Evolutionary conservation across 768 basidiomycete species (phyloP), one percentile per base, ranked within the genome.

Genomic region (Hemileccinum rubropunctum): DNA sequence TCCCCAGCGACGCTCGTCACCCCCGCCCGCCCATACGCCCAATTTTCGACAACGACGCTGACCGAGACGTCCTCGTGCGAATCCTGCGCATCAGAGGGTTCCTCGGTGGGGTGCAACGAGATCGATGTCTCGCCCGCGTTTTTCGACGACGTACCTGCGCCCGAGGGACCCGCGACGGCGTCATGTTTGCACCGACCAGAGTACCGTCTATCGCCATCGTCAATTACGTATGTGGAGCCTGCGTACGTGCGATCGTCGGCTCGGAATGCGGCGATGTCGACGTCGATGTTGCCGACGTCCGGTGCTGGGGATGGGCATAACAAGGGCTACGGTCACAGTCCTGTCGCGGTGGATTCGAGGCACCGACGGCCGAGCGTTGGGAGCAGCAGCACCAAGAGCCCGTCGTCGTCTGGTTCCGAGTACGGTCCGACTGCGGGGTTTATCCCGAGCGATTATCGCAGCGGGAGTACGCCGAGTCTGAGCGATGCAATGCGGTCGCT

Each of bases 151-250:
- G 59, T 73, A 13, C 74, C 76, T 7, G 68, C 71, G 0, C 75
- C 75, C 1, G 73, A 75, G 44, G 75, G 76, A 1, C 75, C 74
- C 14, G 73, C 74, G 13, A 76, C 73, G 1, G 70, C 73, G 15
- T 68, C 73, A 2, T 68, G 66, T 50, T 57, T 71, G 6, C 52
- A 69, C 20, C 56, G 58, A 40, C 70, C 53, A n/a, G 60, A 67
- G 28, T 69, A 67, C 30, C 60, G 56, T 10, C 28, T 50, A 0
- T 42, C 56, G 12, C 61, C 48, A 13, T 48, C 64, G 33, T 60
- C 59, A 1, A 20, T 67, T 10, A 27, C 55, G 3, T 58, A 60
- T 42, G 2, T 58, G 17, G 45, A 66, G 6, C 43, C 63, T 1
- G 60, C 38, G 6, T 52, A 65, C 21, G 9, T 43, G 6, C 63